A percentile compares a stretch with the other conserved stretches of the same genome.
phyloP scores from a whole-genome alignment of 2,329 filamentous ascomycete species.

The Dactylellina leptospora region DNA sequence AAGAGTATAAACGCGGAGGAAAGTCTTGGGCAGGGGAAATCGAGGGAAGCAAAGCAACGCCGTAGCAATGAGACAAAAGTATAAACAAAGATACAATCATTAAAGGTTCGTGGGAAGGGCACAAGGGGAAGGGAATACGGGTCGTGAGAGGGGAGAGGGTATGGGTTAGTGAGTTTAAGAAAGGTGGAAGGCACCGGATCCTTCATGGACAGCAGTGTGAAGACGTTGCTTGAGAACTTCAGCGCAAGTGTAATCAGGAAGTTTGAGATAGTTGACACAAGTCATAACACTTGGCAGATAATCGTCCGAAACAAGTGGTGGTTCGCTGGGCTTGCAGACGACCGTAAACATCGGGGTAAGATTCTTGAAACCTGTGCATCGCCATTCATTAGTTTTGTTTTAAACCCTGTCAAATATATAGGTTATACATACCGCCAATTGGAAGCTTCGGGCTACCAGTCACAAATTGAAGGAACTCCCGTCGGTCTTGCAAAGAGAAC shows the following conservation, averaged over 20 bases:
- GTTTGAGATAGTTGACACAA: slow-evolving; percentile 97
- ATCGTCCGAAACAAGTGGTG: slow-evolving; percentile 91
- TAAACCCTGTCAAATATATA: slow-evolving; percentile 1
- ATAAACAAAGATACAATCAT: slow-evolving; percentile 27
- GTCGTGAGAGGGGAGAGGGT: background rate
- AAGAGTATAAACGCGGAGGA: background rate
- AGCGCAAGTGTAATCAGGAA: slow-evolving; percentile 88
- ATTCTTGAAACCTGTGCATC: slow-evolving; percentile 82
- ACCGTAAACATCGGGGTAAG: slow-evolving; percentile 99
- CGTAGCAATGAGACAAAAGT: slow-evolving; percentile 27
- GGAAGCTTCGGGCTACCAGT: slow-evolving; percentile 97
- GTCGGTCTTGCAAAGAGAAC: slow-evolving; percentile 75
- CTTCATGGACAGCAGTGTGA: slow-evolving; percentile 87
- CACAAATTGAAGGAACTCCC: slow-evolving; percentile 96
- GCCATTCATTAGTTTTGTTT: slow-evolving; percentile 39
- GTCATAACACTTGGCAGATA: slow-evolving; percentile 99
- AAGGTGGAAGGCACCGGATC: slow-evolving; percentile 96
- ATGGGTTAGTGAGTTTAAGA: slow-evolving; percentile 67
- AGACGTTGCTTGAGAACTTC: slow-evolving; percentile 80
- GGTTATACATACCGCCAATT: slow-evolving; percentile 79
- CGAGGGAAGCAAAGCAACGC: slow-evolving; percentile 25
- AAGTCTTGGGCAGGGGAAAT: slow-evolving; percentile 2
- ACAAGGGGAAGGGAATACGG: background rate
- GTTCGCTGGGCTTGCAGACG: slow-evolving; percentile 97
- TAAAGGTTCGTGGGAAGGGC: background rate